Conservation (phyloP, 2,329 filamentous ascomycete species). For the Helotiales sp. region DNA sequence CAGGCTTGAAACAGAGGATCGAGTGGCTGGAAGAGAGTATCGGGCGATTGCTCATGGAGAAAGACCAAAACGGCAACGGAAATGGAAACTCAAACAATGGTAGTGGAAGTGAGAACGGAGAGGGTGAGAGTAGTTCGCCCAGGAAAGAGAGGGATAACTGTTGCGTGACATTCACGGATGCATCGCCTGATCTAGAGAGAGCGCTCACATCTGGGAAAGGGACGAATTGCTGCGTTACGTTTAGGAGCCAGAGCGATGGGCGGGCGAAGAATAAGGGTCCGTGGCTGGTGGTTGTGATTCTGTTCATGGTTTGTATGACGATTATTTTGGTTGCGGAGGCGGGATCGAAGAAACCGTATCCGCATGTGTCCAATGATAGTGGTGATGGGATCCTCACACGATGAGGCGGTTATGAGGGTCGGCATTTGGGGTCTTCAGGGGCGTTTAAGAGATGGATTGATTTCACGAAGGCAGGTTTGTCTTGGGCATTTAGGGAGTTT, state of each 20-base stretch:
- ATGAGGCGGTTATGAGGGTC: background rate
- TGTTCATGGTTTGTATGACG: conserved; percentile 17
- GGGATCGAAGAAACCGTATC: background rate
- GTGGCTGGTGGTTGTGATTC: conserved; percentile 5
- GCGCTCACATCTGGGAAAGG: conserved; percentile 20
- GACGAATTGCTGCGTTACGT: conserved; percentile 36
- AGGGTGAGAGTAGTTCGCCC: background rate
- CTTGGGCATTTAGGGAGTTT: conserved; percentile 1
- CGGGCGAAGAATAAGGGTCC: background rate
- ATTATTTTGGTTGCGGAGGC: conserved; percentile 14
- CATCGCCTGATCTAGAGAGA: conserved; percentile 34
- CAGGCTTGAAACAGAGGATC: conserved; percentile 34
- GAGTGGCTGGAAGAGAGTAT: conserved; percentile 40
- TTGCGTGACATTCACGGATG: conserved; percentile 38
- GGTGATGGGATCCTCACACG: background rate
- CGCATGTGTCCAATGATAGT: background rate
- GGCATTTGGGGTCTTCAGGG: background rate
- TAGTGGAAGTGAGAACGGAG: background rate
- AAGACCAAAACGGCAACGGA: conserved; percentile 4
- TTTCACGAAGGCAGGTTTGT: background rate
- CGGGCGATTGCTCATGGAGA: conserved; percentile 34
- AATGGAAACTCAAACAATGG: background rate
- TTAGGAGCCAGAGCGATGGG: conserved; percentile 13
- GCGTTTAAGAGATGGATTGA: conserved; percentile 7
- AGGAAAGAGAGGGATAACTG: conserved; percentile 30